Evolutionary conservation across 768 basidiomycete genomes (phyloP).

Genomic region (Coprinellus aureogranulatus): DNA sequence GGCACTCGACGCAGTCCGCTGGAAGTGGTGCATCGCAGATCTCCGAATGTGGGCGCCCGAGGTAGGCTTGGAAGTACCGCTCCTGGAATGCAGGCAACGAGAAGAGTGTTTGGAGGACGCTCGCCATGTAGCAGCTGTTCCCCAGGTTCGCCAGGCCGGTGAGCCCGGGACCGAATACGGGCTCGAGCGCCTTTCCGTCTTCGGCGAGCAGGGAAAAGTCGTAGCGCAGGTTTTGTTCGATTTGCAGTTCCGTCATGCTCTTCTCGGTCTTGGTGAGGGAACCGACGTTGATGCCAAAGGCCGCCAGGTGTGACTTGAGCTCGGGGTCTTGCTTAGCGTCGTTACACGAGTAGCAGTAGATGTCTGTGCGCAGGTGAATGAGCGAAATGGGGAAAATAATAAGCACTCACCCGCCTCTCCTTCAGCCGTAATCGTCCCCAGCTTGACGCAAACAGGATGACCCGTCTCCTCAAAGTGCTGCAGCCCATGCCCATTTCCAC

Average conservation of each 20-base stretch:
- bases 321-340: slow-evolving; percentile 80
- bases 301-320: slow-evolving; percentile 66
- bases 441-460: slow-evolving; percentile 85
- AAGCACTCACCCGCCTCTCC: slow-evolving; percentile 76
- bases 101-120: slow-evolving; percentile 84
- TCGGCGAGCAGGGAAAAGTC: slow-evolving; percentile 90
- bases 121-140: slow-evolving; percentile 99
- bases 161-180: slow-evolving; percentile 82
- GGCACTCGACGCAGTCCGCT: slow-evolving; percentile 87
- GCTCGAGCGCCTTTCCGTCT: slow-evolving; percentile 82
- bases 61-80: slow-evolving; percentile 67
- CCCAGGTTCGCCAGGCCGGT: slow-evolving; percentile 92
- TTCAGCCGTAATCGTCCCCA: slow-evolving; percentile 96
- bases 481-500: slow-evolving; percentile 89
- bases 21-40: too few species aligned
- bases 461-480: slow-evolving; percentile 67
- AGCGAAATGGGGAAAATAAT: neutral
- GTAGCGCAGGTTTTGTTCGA: slow-evolving; percentile 93
- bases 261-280: slow-evolving; percentile 90
- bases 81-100: slow-evolving; percentile 72
- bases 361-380: slow-evolving; percentile 46
- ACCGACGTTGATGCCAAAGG: slow-evolving; percentile 85
- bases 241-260: slow-evolving; percentile 97
- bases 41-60: too few species aligned
- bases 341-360: slow-evolving; percentile 91